Conservation (phyloP, 257 asterid genomes). For the Plantago ovata region DNA sequence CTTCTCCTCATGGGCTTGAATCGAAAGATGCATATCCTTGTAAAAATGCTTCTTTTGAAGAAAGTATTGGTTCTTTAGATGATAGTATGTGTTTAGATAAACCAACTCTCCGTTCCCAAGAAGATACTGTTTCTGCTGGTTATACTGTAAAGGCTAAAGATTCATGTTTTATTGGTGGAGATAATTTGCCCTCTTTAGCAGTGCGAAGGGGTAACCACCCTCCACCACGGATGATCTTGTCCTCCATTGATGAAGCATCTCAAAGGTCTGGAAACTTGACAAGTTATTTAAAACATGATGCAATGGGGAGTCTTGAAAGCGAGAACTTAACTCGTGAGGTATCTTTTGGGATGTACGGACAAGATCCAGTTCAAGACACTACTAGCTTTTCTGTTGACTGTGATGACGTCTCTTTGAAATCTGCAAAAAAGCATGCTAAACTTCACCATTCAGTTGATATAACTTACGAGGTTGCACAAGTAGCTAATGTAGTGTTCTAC, state of each 20-base stretch:
- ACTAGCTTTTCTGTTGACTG: too few relatives aligned
- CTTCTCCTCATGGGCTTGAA: constrained; percentile 50
- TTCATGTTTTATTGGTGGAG: constrained; percentile 33
- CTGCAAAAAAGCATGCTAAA: too few relatives aligned
- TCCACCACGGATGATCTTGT: constrained; percentile 44
- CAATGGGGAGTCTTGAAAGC: constrained; percentile 30
- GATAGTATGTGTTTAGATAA: constrained; percentile 32
- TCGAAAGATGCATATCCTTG: constrained; percentile 26
- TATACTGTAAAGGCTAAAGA: constrained; percentile 24
- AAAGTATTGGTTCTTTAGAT: constrained; percentile 26
- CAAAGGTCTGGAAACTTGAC: constrained; percentile 37
- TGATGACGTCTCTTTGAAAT: too few relatives aligned
- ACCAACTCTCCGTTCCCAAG: constrained; percentile 25
- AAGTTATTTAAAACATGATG: constrained; percentile 38
- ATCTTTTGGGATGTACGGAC: too few relatives aligned
- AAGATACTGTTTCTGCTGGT: constrained; percentile 28
- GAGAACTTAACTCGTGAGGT: constrained; percentile 15
- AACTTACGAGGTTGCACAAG: too few relatives aligned
- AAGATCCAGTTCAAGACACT: too few relatives aligned
- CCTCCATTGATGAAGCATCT: constrained; percentile 51
- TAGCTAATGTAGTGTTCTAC: too few relatives aligned
- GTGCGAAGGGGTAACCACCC: constrained; percentile 47
- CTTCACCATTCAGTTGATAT: too few relatives aligned
- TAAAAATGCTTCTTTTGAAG: constrained; percentile 30
- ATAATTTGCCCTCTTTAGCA: constrained; percentile 34